Conservation (phyloP, 345 rosid species). For the Carallia pectinifolia region DNA sequence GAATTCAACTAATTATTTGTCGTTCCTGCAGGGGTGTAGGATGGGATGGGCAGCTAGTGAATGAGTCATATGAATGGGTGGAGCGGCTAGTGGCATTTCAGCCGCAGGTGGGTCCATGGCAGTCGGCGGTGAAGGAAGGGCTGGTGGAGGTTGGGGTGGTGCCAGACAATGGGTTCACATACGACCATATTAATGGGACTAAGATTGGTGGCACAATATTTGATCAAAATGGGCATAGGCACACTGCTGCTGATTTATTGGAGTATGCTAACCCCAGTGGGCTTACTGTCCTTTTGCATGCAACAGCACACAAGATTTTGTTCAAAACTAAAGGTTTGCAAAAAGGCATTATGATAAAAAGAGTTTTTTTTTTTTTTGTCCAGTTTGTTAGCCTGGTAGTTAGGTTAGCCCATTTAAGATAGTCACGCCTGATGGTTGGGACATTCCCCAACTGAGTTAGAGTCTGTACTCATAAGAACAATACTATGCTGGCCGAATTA, state of each 20-base stretch:
- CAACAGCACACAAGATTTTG: slow-evolving; percentile 14
- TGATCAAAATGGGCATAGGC: slow-evolving; percentile 9
- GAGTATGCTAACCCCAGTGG: slow-evolving; percentile 8
- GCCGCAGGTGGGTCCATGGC: slow-evolving; percentile 17
- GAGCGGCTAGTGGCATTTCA: slow-evolving; percentile 18
- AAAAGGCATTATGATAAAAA: too few relatives aligned
- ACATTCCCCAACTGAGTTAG: too few relatives aligned
- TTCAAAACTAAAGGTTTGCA: slow-evolving; percentile 6
- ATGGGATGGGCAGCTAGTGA: slow-evolving; percentile 17
- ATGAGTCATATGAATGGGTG: slow-evolving; percentile 25
- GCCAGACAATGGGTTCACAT: slow-evolving; percentile 24
- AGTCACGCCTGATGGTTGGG: too few relatives aligned
- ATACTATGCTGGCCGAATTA: too few relatives aligned
- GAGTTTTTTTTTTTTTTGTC: too few relatives aligned
- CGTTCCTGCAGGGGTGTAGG: slow-evolving; percentile 6
- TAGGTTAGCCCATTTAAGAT: too few relatives aligned
- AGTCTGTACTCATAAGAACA: too few relatives aligned
- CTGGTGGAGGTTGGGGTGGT: slow-evolving; percentile 17
- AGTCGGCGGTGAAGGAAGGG: slow-evolving; percentile 19
- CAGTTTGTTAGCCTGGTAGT: too few relatives aligned
- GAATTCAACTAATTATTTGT: background rate
- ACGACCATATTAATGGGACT: slow-evolving; percentile 23
- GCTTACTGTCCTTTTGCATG: slow-evolving; percentile 15
- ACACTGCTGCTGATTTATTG: slow-evolving; percentile 23
- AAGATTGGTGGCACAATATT: slow-evolving; percentile 27